phyloP scores from a whole-genome alignment of 768 basidiomycete genomes.

The Lactifluus pinguis region DNA sequence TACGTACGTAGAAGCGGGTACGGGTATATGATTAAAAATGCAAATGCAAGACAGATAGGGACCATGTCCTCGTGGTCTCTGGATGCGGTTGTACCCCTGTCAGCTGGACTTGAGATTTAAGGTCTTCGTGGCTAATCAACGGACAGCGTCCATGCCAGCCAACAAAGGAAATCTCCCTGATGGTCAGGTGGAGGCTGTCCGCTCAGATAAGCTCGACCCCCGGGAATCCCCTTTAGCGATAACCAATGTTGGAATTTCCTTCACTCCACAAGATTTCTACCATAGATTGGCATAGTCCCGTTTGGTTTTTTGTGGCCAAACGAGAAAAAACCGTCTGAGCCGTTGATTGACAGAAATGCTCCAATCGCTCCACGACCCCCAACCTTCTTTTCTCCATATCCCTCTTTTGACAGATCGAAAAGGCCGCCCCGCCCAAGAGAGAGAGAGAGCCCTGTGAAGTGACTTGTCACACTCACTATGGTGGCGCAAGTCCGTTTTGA shows the following conservation, averaged over 20 bases:
- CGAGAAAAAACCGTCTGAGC: not conserved
- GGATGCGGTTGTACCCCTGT: slow-evolving; percentile 4
- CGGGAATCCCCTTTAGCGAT: not conserved
- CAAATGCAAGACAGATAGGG: slow-evolving; percentile 1
- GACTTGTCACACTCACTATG: not conserved
- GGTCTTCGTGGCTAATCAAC: slow-evolving; percentile 11
- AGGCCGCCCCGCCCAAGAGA: not conserved
- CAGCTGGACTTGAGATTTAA: slow-evolving; percentile 14
- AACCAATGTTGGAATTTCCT: not conserved
- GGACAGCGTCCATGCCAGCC: not conserved
- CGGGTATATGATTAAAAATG: not conserved
- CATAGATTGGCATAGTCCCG: slow-evolving; percentile 1
- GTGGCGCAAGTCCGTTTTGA: slow-evolving; percentile 1
- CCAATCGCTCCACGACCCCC: too few species aligned
- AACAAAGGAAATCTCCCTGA: slow-evolving; percentile 5
- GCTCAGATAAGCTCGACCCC: not conserved
- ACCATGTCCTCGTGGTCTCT: slow-evolving; percentile 6
- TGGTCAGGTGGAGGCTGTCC: slow-evolving; percentile 1
- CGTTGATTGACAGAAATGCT: too few species aligned
- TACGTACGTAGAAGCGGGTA: slow-evolving; percentile 9
- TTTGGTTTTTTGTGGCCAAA: not conserved
- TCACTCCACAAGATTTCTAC: not conserved
- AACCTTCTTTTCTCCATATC: not conserved
- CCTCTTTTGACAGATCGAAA: not conserved
- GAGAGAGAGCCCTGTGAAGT: not conserved